Base-by-base conservation (phyloP, 352 stramenopile species). In the Phytophthora melonis region DNA sequence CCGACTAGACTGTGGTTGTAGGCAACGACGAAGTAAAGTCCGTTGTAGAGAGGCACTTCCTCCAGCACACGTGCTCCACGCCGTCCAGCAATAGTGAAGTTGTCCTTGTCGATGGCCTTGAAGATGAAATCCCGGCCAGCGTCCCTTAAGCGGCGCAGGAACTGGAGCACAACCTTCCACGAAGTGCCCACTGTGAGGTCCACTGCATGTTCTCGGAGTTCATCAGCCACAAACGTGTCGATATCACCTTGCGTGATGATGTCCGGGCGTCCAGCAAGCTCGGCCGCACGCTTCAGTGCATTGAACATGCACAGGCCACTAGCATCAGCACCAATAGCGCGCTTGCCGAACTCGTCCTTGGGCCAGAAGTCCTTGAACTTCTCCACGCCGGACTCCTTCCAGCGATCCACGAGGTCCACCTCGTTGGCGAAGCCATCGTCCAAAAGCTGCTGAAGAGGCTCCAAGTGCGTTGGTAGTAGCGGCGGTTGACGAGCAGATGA, bases 351-450 rank as follows among this genome's bases (percentile, higher is more conserved):
- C 5, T 36, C 9, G 41, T 56, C 41, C 4, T 54, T 3, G 5
- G n/a, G 23, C 36, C 41, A 64, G 39, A 64, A 64, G 4, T 10
- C 18, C 5, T 64, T 41, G 18, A 56, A 64, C 39, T 27, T 54
- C 14, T 55, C 27, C 0, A n/a, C 41, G 4, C 10, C 16, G 9
- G 58, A 56, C 0, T 11, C 18, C 18, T 64, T 64, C 41, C 25
- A 64, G 11, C 58, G 39, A 25, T 56, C 58, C 4, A 64, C 58
- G 16, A 64, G 58, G 16, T 39, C 36, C 9, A 64, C 25, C 21
- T 56, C 58, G 7, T 64, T 18, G 16, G 3, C 58, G 39, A 55
- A 64, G 9, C 27, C 18, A 21, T 43, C 58, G 8, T 55, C 58
- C 3, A 25, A 16, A 10, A 63, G 57, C 5, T 43, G n/a, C 0